Base-by-base conservation (phyloP, 441 rosid species). In the Corymbia citriodora region DNA sequence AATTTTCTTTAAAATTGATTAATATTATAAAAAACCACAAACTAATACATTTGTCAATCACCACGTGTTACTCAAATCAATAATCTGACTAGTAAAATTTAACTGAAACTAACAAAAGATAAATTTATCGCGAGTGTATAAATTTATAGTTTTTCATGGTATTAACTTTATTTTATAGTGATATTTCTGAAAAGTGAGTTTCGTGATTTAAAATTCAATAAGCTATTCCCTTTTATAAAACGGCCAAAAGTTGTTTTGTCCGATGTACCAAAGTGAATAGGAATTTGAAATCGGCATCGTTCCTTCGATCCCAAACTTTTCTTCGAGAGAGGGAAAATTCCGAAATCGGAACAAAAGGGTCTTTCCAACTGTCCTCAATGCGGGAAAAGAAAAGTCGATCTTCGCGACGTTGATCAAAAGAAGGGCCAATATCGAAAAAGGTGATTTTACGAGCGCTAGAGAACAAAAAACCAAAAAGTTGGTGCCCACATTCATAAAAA, bases 111-210 rank as follows among this genome's bases (percentile, higher is more conserved):
- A 40, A 40, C 5, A 6, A 40, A 40, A 6, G 45, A 40, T 40
- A 40, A 40, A 40, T 40, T 40, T 40, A 6, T 40, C 45, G 1
- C 45, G 5, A 40, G 5, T 40, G 45, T 40, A 40, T 40, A 40
- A 40, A 40, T 40, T 40, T 40, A 4, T 3, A 40, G 45, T 40
- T 40, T 40, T 40, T 40, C 45, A 6, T 40, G 45, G 45, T 40
- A 40, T 40, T 40, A 40, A 40, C 45, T 40, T 40, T 33, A 9
- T 70, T 10, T 8, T 70, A 33, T 70, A 70, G 18, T 11, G 6
- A 0, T 74, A 21, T 40, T 0, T 21, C 8, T 0, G 2, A 21
- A 21, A 5, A 1, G n/a, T 2, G 50, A 1, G 3, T 7, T 21
- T 21, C 3, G 6, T 29, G 3, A 1, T 40, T 10, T 21, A 3